Evolutionary conservation across 257 asterid species (phyloP), one percentile per base, ranked within the genome.

Genomic region (Vinca minor): DNA sequence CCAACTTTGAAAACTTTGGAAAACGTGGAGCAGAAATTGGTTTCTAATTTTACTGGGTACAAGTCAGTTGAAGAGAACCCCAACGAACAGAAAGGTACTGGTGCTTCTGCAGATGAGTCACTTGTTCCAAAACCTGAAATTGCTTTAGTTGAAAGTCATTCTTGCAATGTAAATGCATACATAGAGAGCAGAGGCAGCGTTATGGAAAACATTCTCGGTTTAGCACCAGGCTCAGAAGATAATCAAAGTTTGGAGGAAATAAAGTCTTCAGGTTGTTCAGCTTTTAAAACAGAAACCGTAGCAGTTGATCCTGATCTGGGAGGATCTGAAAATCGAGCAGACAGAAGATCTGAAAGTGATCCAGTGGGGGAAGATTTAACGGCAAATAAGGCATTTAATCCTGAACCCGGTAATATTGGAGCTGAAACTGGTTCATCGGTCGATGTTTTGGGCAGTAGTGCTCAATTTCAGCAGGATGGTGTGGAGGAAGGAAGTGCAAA

Each of bases 81-180:
- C 38, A 64, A 71, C n/a, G 41, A 25, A 57, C 57, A 45, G 59
- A 65, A 53, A 65, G 32, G 65, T 29, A 44, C 5, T 23, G 50
- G 46, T 63, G 45, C 26, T 62, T 39, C 58, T 53, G 64, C 34
- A 31, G 68, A 63, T 52, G 62, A 38, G 32, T 62, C 63, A 31
- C 49, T 49, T 69, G 58, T 53, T 65, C 59, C 64, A n/a, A 73
- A 62, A 55, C 31, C 42, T 53, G 71, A 66, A 52, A 70, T 46
- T 29, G 35, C 61, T 34, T 26, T 38, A 44, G 38, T 53, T 26
- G 63, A 53, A 34, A 25, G 44, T 57, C 44, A 26, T 65, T 53
- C 55, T 38, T 59, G 41, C n/a, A 46, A 70, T 23, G 52, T 18
- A 38, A 63, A 48, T 26, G 35, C 52, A 42, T 60, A 68, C 53